Conservation (phyloP, 306 rosid genomes). For the Lathyrus sativus region DNA sequence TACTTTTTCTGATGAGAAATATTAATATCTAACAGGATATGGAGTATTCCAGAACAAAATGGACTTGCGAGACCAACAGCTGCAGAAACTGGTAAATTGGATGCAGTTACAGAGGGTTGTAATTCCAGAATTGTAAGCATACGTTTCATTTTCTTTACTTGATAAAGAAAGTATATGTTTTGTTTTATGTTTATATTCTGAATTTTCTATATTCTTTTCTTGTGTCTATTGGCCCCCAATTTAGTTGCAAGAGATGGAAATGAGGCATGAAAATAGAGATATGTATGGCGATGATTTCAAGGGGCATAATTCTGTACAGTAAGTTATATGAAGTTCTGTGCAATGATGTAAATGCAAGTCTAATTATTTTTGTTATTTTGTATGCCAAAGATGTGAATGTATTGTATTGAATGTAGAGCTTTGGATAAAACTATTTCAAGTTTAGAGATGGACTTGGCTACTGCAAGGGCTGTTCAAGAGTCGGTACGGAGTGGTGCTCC, state of each 20-base stretch:
- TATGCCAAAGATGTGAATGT: not conserved
- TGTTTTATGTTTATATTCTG: constrained; percentile 19
- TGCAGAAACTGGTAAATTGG: constrained; percentile 60
- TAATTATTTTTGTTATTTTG: constrained; percentile 24
- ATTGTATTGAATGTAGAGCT: constrained; percentile 51
- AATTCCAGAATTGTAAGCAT: constrained; percentile 68
- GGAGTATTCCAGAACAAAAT: constrained; percentile 75
- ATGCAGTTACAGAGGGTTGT: constrained; percentile 79
- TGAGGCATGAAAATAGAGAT: constrained; percentile 61
- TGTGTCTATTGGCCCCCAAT: constrained; percentile 40
- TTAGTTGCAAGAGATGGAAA: constrained; percentile 76
- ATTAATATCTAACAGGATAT: constrained; percentile 59
- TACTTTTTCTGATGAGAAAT: constrained; percentile 36
- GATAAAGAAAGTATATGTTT: not conserved
- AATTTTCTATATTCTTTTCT: not conserved
- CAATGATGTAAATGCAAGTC: constrained; percentile 20
- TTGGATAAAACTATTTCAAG: constrained; percentile 91
- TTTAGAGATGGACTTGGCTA: constrained; percentile 92
- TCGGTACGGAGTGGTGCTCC: constrained; percentile 75
- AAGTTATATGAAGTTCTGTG: constrained; percentile 40
- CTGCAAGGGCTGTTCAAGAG: constrained; percentile 87
- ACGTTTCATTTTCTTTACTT: constrained; percentile 9
- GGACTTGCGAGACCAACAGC: constrained; percentile 61
- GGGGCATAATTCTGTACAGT: constrained; percentile 80
- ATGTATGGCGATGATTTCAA: constrained; percentile 59